A percentile compares a stretch with the other conserved stretches of the same genome.
Evolutionary conservation across 164 flowering plant species (phyloP).

Genomic region (Litsea cubeba): DNA sequence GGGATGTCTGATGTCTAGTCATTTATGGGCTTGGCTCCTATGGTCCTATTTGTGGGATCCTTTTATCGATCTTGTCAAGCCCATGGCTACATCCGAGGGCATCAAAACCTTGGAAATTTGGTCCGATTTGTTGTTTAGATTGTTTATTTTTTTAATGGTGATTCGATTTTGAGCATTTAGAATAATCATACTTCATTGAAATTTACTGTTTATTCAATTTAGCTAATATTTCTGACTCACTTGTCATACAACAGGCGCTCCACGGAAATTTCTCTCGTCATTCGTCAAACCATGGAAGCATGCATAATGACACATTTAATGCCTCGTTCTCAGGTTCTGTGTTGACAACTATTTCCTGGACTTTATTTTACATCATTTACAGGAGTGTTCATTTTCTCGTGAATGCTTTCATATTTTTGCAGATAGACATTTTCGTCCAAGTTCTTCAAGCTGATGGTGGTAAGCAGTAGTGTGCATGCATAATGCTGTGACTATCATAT

Average conservation of each 20-base stretch:
- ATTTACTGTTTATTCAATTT: neutral
- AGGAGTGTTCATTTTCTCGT: neutral
- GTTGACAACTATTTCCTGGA: neutral
- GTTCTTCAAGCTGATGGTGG: conserved; percentile 99
- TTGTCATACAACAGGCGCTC: conserved; percentile 55
- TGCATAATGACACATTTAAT: conserved; percentile 84
- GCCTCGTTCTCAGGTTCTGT: conserved; percentile 88
- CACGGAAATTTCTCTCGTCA: conserved; percentile 86
- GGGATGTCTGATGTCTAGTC: too few relatives aligned
- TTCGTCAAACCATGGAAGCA: conserved; percentile 97
- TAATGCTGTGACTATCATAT: neutral
- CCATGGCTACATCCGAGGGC: neutral
- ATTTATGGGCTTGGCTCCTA: too few relatives aligned
- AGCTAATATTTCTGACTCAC: neutral
- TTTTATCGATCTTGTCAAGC: too few relatives aligned
- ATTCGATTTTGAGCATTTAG: neutral
- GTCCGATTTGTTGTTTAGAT: neutral
- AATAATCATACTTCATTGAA: neutral
- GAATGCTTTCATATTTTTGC: conserved; percentile 21
- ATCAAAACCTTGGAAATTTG: neutral
- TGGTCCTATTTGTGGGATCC: too few relatives aligned
- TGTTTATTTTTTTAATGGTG: neutral
- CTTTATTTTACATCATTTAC: neutral
- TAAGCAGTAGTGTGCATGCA: conserved; percentile 18
- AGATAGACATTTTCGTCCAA: conserved; percentile 97